Conservation (phyloP, 2,329 filamentous ascomycete species). For the Clarireedia monteithiana region DNA sequence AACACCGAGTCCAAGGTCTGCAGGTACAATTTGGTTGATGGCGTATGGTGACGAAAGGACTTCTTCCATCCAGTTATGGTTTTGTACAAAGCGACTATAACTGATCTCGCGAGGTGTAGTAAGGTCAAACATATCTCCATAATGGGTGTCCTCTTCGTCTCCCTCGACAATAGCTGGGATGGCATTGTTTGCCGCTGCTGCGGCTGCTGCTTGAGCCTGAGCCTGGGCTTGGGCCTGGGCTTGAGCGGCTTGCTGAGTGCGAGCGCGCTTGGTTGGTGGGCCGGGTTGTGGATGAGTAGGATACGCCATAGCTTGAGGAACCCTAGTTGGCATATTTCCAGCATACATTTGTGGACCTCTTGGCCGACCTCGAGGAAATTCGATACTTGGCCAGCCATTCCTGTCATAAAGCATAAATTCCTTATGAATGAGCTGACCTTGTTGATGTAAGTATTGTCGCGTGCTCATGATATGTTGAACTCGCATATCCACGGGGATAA, state of each 20-base stretch:
- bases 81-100: conserved; percentile 78
- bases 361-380: conserved; percentile 50
- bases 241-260: conserved; percentile 13
- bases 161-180: conserved; percentile 26
- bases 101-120: conserved; percentile 87
- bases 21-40: conserved; percentile 75
- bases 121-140: conserved; percentile 84
- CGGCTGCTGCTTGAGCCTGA: conserved; percentile 12
- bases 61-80: conserved; percentile 99
- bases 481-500: conserved; percentile 57
- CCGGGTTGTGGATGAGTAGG: conserved; percentile 40
- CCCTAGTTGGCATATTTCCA: conserved; percentile 20
- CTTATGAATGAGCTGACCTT: conserved; percentile 78
- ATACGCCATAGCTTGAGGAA: conserved; percentile 53
- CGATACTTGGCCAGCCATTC: conserved; percentile 81
- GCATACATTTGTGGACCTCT: conserved; percentile 27
- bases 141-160: conserved; percentile 83
- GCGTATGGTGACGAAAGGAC: conserved; percentile 85
- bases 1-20: conserved; percentile 78
- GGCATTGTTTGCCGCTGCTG: conserved; percentile 13
- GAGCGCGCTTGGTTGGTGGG: conserved; percentile 47
- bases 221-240: background rate
- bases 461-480: conserved; percentile 53
- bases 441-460: conserved; percentile 57
- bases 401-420: conserved; percentile 93